These are phyloP conservation scores for Erythrophleum ivorense DNA, from an alignment of 331 rosid species.

Conservation along the genomic window DNA sequence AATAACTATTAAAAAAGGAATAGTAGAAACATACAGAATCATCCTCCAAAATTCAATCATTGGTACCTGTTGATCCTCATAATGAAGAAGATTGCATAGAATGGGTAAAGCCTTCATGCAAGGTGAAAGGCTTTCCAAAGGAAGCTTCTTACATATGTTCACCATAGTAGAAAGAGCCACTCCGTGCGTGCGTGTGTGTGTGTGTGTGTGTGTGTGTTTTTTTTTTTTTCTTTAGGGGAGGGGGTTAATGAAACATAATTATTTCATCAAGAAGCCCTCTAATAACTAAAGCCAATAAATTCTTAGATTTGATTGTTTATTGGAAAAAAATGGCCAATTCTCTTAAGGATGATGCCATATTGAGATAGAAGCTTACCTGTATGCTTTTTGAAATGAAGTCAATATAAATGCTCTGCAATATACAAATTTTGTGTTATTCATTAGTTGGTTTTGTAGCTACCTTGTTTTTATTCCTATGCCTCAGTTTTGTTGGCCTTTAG, in stretches of 20 bases:
- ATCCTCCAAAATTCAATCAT: conserved; percentile 14
- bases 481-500: conserved; percentile 36
- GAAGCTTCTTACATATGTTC: conserved; percentile 91
- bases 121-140: conserved; percentile 77
- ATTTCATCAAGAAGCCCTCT: conserved; percentile 19
- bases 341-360: conserved; percentile 15
- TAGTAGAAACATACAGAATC: background rate
- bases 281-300: conserved; percentile 5
- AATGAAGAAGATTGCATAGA: conserved; percentile 90
- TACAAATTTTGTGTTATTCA: background rate
- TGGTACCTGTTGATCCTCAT: conserved; percentile 90
- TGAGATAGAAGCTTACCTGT: conserved; percentile 61
- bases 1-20: conserved; percentile 33
- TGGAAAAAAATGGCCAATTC: conserved; percentile 18
- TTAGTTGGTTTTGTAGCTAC: background rate
- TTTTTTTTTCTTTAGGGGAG: background rate
- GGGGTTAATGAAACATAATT: conserved; percentile 20
- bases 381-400: conserved; percentile 91
- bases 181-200: conserved; percentile 71
- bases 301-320: background rate
- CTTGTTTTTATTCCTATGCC: conserved; percentile 32
- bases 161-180: conserved; percentile 95
- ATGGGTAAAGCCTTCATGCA: conserved; percentile 94
- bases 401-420: conserved; percentile 43
- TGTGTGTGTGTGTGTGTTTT: conserved; percentile 47